Evolutionary conservation across 306 rosid genomes (phyloP).

Genomic region (Abrus precatorius): DNA sequence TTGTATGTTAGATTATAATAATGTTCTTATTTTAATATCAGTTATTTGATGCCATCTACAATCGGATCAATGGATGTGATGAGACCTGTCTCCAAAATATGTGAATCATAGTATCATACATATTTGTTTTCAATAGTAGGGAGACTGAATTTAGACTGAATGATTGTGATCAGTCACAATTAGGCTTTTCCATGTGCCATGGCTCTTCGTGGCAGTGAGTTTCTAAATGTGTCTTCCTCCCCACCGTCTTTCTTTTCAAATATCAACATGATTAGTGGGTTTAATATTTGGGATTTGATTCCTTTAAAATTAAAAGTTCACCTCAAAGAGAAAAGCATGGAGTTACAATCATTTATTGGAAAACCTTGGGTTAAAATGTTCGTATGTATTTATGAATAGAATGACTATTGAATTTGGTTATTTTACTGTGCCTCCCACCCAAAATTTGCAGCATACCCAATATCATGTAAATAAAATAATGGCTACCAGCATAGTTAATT

Average conservation of each 20-base stretch:
- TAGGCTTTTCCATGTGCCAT: conserved; percentile 54
- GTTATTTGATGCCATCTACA: conserved; percentile 77
- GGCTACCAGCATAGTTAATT: conserved; percentile 71
- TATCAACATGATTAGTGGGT: background rate
- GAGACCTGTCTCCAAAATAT: conserved; percentile 46
- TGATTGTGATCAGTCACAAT: conserved; percentile 69
- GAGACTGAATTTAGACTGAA: conserved; percentile 72
- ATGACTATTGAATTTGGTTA: background rate
- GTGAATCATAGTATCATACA: background rate
- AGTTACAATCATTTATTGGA: no score
- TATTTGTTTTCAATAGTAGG: conserved; percentile 60
- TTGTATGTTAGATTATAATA: background rate
- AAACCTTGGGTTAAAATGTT: no score
- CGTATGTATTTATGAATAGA: no score
- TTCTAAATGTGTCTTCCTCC: background rate
- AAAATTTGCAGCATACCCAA: conserved; percentile 54
- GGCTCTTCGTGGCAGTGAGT: background rate
- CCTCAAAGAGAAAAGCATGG: background rate
- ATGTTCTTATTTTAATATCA: conserved; percentile 45
- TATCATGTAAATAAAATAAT: conserved; percentile 61
- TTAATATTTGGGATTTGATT: background rate
- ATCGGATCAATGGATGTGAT: conserved; percentile 49
- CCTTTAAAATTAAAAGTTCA: background rate
- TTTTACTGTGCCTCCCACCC: conserved; percentile 1
- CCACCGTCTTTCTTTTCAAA: background rate